Percentiles rank a stretch among this genome's conserved stretches.
phyloP scores from a whole-genome alignment of 1,139 yeast genomes.

The Suhomyces ambrosiae region DNA sequence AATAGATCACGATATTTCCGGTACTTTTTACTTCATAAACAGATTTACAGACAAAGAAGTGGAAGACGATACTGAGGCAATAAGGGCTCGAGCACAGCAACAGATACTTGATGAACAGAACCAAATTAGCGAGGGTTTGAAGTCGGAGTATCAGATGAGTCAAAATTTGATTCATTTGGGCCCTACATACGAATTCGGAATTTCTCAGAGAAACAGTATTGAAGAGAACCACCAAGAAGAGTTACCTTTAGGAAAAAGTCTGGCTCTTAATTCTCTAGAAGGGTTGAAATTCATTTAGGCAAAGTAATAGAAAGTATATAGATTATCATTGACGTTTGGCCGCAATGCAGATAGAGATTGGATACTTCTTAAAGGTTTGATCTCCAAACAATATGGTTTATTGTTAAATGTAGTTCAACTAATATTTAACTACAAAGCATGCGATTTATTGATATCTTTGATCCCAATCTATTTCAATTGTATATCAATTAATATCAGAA shows the following conservation, averaged over 20 bases:
- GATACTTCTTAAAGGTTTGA: too few species aligned
- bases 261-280: slow-evolving; percentile 4
- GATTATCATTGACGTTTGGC: neutral
- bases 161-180: slow-evolving; percentile 23
- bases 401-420: too few species aligned
- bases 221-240: neutral
- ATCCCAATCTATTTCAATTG: too few species aligned
- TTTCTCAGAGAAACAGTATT: neutral
- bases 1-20: slow-evolving; percentile 67
- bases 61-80: slow-evolving; percentile 16
- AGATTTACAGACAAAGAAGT: slow-evolving; percentile 21
- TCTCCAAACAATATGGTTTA: too few species aligned
- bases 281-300: slow-evolving; percentile 4
- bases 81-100: slow-evolving; percentile 17
- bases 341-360: too few species aligned
- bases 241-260: neutral
- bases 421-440: too few species aligned
- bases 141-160: slow-evolving; percentile 17
- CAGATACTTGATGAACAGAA: slow-evolving; percentile 25
- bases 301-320: neutral
- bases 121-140: slow-evolving; percentile 20
- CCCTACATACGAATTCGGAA: slow-evolving; percentile 23
- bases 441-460: too few species aligned
- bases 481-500: too few species aligned
- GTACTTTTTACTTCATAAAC: slow-evolving; percentile 50